Conservation (phyloP, 2,329 filamentous ascomycete genomes). For the Aspergillus sp. region DNA sequence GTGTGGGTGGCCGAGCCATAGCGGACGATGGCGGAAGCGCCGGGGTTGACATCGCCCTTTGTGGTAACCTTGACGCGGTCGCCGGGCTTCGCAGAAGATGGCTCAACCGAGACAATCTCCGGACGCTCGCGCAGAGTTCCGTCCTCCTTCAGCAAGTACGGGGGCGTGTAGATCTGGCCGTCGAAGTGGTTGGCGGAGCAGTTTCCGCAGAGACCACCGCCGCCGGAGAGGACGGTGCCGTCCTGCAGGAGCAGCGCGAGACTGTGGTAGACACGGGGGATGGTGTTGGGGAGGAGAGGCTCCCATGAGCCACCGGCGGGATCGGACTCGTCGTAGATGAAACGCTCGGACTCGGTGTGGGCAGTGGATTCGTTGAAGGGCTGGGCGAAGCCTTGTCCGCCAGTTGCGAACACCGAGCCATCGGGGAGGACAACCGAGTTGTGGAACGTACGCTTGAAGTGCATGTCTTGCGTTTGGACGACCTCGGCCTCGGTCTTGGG, state of each 20-base stretch:
- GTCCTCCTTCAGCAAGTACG: slow-evolving; percentile 49
- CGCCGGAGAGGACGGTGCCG: slow-evolving; percentile 51
- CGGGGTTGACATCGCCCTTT: slow-evolving; percentile 9
- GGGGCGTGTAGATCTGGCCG: slow-evolving; percentile 56
- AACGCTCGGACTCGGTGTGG: slow-evolving; percentile 41
- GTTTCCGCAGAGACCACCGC: slow-evolving; percentile 55
- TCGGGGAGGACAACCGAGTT: slow-evolving; percentile 52
- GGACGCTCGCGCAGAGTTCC: neutral
- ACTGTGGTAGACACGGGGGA: slow-evolving; percentile 47
- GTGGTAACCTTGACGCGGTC: neutral
- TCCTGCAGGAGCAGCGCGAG: slow-evolving; percentile 52
- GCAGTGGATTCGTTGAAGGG: slow-evolving; percentile 49
- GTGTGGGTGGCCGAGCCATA: slow-evolving; percentile 3
- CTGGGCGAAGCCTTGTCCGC: slow-evolving; percentile 45
- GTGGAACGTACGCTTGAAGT: slow-evolving; percentile 43
- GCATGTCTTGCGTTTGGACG: slow-evolving; percentile 37
- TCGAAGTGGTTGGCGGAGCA: slow-evolving; percentile 54
- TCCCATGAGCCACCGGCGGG: no score
- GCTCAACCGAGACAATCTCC: neutral
- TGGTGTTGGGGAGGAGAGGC: slow-evolving; percentile 14
- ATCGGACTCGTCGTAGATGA: slow-evolving; percentile 14
- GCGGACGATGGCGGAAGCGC: slow-evolving; percentile 46
- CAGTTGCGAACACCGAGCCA: slow-evolving; percentile 49
- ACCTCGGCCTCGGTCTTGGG: slow-evolving; percentile 11
- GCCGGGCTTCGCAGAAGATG: neutral